Evolutionary conservation across 2,329 filamentous ascomycete genomes (phyloP).

Genomic region (Aspergillus novoparasiticus): DNA sequence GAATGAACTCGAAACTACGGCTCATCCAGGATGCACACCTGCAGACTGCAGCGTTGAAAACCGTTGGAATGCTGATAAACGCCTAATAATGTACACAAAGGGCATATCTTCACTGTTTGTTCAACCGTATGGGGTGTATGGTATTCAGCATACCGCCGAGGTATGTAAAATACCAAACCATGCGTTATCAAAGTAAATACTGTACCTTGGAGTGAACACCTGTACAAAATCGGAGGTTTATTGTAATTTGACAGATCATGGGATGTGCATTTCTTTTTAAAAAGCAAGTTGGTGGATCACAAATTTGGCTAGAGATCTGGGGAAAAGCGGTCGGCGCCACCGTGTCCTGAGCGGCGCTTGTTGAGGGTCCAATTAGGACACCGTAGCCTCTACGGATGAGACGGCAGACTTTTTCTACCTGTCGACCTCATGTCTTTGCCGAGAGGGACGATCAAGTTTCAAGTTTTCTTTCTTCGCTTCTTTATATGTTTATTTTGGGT

Average conservation of each 20-base stretch:
- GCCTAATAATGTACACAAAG: neutral
- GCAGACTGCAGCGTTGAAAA: neutral
- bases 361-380: conserved; percentile 17
- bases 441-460: neutral
- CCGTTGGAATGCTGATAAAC: neutral
- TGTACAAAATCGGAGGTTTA: neutral
- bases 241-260: conserved; percentile 4
- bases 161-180: conserved; percentile 8
- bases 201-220: neutral
- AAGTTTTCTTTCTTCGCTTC: neutral
- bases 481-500: neutral
- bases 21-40: neutral
- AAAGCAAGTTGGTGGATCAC: conserved; percentile 21
- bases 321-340: conserved; percentile 14
- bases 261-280: neutral
- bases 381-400: neutral
- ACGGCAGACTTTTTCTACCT: neutral
- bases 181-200: neutral
- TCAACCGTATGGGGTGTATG: conserved; percentile 12
- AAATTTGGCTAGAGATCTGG: conserved; percentile 19
- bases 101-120: neutral
- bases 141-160: conserved; percentile 26
- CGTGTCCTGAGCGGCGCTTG: conserved; percentile 8
- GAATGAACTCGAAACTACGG: neutral
- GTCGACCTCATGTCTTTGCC: neutral